phyloP scores from a whole-genome alignment of 768 basidiomycete species.

The Tulasnella sp. region DNA sequence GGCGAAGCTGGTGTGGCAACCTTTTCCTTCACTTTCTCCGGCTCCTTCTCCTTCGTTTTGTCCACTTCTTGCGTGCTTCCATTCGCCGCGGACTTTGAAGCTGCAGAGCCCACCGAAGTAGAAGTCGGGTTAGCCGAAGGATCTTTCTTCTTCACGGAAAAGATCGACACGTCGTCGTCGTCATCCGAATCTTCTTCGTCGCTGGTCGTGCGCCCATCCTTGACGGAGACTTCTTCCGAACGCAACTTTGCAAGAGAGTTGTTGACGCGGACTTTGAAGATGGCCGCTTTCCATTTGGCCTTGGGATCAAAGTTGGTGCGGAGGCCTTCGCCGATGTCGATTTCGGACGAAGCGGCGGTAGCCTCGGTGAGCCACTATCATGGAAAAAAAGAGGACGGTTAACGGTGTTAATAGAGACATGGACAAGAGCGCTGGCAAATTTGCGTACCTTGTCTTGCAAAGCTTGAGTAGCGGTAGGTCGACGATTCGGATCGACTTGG shows the following conservation, averaged over 20 bases:
- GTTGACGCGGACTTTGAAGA: slow-evolving; percentile 42
- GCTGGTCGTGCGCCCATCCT: slow-evolving; percentile 18
- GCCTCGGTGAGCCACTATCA: slow-evolving; percentile 60
- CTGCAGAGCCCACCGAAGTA: neutral
- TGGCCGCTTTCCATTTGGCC: slow-evolving; percentile 66
- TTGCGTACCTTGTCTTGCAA: slow-evolving; percentile 52
- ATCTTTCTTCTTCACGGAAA: neutral
- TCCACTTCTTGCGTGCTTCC: neutral
- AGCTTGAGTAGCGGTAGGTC: slow-evolving; percentile 70
- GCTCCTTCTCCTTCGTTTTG: neutral
- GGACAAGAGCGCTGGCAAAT: too few species aligned
- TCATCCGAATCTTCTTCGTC: slow-evolving; percentile 5
- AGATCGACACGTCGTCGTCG: slow-evolving; percentile 3
- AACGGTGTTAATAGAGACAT: neutral
- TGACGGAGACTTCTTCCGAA: neutral
- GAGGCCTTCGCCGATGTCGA: slow-evolving; percentile 64
- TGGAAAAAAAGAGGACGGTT: neutral
- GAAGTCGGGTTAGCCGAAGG: neutral
- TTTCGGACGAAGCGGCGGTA: slow-evolving; percentile 55
- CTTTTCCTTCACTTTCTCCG: neutral
- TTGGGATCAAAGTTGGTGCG: slow-evolving; percentile 76
- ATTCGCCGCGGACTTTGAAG: neutral
- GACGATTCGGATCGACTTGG: slow-evolving; percentile 56
- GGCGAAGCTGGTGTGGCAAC: neutral
- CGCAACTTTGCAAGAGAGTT: slow-evolving; percentile 1